Percentiles rank a stretch among this genome's conserved stretches.
phyloP scores from a whole-genome alignment of 2,329 filamentous ascomycete species.

The Ceratocystis variospora region DNA sequence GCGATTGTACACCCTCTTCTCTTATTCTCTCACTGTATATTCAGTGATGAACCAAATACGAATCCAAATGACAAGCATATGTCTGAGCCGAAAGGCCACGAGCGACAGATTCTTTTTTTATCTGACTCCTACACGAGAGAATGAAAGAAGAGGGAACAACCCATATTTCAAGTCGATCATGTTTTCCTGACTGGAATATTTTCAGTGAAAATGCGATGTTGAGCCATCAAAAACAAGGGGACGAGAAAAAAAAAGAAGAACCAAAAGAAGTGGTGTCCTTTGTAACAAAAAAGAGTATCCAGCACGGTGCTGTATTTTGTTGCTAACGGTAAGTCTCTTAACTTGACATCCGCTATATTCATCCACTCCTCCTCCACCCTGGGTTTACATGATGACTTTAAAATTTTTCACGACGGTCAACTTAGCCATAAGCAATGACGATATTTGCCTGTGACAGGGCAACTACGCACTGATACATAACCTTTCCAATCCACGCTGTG shows the following conservation, averaged over 20 bases:
- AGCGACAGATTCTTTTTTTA: slow-evolving; percentile 19
- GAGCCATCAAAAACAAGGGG: not conserved
- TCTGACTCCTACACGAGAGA: slow-evolving; percentile 14
- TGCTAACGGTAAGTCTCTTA: slow-evolving; percentile 13
- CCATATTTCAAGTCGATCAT: not conserved
- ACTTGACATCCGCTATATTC: not conserved
- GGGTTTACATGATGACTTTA: slow-evolving; percentile 28
- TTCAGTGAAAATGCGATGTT: no score
- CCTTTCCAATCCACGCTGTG: not conserved
- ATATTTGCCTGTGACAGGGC: slow-evolving; percentile 35
- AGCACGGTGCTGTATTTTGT: not conserved
- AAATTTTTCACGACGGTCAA: slow-evolving; percentile 36
- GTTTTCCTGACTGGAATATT: not conserved
- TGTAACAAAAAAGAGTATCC: not conserved
- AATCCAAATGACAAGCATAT: slow-evolving; percentile 89
- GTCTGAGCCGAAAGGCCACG: slow-evolving; percentile 57
- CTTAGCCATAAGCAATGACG: slow-evolving; percentile 36
- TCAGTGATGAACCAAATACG: slow-evolving; percentile 37
- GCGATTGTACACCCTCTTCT: not conserved
- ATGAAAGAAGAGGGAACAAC: not conserved
- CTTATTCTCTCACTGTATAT: slow-evolving; percentile 1
- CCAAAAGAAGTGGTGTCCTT: not conserved
- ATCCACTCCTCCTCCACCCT: not conserved
- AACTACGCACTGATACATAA: slow-evolving; percentile 20
- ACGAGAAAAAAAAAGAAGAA: not conserved